Percentiles rank a stretch among this genome's conserved stretches.
phyloP scores from a whole-genome alignment of 257 asterid genomes.

The Solanum ossicruentum region DNA sequence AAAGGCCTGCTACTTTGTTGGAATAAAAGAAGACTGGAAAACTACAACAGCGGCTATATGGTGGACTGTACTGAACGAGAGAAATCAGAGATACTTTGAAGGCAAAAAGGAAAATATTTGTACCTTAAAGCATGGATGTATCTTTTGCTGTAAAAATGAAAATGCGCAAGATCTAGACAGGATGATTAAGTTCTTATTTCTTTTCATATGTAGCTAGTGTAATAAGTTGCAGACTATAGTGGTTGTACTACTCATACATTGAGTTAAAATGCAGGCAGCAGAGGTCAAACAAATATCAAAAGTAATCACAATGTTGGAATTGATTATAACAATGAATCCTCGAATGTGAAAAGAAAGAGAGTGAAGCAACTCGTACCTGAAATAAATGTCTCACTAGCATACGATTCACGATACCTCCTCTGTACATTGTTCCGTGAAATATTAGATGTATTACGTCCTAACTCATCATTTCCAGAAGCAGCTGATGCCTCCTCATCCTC shows the following conservation, averaged over 20 bases:
- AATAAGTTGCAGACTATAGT: background rate
- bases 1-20: background rate
- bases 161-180: background rate
- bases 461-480: slow-evolving; percentile 38
- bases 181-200: background rate
- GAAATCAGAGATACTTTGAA: background rate
- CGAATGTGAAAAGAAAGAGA: background rate
- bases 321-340: background rate
- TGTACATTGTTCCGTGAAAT: slow-evolving; percentile 14
- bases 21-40: background rate
- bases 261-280: background rate
- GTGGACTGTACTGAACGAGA: background rate
- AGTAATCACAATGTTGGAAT: background rate
- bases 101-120: background rate
- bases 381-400: slow-evolving; percentile 24
- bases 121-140: background rate
- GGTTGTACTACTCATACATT: background rate
- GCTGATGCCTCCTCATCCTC: slow-evolving; percentile 50
- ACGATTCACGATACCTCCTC: slow-evolving; percentile 61
- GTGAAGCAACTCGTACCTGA: slow-evolving; percentile 30
- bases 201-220: background rate
- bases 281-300: background rate
- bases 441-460: slow-evolving; percentile 16
- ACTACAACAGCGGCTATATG: background rate
- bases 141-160: background rate